Conservation (phyloP, 2,329 filamentous ascomycete genomes). For the Neoarthrinium moseri region DNA sequence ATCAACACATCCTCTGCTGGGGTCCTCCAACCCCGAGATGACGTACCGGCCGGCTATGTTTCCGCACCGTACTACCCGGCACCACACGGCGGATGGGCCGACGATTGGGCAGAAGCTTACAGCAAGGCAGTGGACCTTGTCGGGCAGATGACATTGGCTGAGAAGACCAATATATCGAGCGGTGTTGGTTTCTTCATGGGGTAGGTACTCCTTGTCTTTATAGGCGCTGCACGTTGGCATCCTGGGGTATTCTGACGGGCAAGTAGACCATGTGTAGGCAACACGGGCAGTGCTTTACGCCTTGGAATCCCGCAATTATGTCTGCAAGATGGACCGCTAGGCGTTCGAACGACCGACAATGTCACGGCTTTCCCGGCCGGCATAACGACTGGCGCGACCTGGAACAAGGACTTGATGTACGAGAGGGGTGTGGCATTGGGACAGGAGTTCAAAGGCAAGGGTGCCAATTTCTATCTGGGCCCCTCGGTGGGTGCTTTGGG, state of each 20-base stretch:
- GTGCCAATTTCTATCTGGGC: conserved; percentile 68
- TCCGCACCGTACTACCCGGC: conserved; percentile 69
- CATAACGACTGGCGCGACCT: conserved; percentile 75
- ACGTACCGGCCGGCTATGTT: conserved; percentile 34
- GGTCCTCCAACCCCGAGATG: conserved; percentile 21
- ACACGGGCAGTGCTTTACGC: conserved; percentile 69
- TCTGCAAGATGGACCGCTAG: conserved; percentile 69
- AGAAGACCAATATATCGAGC: conserved; percentile 76
- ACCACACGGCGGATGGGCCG: conserved; percentile 69
- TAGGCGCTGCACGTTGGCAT: neutral
- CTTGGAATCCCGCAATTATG: conserved; percentile 73
- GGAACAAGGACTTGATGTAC: conserved; percentile 70
- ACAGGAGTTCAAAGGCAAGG: conserved; percentile 71
- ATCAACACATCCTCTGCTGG: conserved; percentile 15
- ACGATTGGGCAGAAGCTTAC: conserved; percentile 69
- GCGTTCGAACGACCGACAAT: conserved; percentile 71
- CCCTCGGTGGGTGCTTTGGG: conserved; percentile 71
- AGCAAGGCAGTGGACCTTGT: conserved; percentile 67
- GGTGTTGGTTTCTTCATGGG: conserved; percentile 73
- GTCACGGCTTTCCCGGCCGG: conserved; percentile 76
- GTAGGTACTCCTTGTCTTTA: conserved; percentile 14
- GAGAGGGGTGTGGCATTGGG: conserved; percentile 67
- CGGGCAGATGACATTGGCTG: conserved; percentile 73
- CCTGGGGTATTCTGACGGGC: neutral
- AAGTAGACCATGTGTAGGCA: conserved; percentile 66